Conservation (phyloP, 2,329 filamentous ascomycete genomes). For the Metarhizium anisopliae region DNA sequence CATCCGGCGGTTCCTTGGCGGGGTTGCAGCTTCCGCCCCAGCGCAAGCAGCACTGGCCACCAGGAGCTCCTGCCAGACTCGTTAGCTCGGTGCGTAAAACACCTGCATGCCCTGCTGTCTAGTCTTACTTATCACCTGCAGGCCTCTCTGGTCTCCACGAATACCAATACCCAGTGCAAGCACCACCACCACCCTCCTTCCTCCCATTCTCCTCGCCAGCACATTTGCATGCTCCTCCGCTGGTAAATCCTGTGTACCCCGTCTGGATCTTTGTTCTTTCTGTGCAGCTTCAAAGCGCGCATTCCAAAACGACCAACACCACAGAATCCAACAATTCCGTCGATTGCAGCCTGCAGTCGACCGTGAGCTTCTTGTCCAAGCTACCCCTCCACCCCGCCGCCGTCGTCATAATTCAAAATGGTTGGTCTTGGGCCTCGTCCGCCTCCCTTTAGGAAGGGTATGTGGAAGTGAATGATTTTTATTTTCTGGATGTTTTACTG, state of each 20-base stretch:
- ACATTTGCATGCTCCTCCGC: neutral
- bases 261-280: neutral
- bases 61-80: no score
- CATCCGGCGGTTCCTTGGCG: neutral
- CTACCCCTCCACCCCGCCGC: constrained; percentile 28
- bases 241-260: neutral
- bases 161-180: neutral
- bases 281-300: neutral
- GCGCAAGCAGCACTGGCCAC: no score
- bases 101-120: no score
- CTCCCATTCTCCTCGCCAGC: neutral
- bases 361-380: constrained; percentile 5
- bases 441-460: constrained; percentile 57
- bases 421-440: constrained; percentile 42
- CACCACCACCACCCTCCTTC: neutral
- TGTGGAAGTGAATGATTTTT: constrained; percentile 22
- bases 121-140: no score
- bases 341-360: constrained; percentile 2
- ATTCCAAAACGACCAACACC: neutral
- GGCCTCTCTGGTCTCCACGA: neutral
- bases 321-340: neutral
- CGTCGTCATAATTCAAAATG: constrained; percentile 30
- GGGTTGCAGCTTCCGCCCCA: neutral
- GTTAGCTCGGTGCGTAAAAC: no score
- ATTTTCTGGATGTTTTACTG: neutral